Percentiles rank a stretch among this genome's conserved stretches.
These are phyloP conservation scores for Hirschioporus abietinus DNA, from an alignment of 768 basidiomycete genomes.

Conservation along the genomic window DNA sequence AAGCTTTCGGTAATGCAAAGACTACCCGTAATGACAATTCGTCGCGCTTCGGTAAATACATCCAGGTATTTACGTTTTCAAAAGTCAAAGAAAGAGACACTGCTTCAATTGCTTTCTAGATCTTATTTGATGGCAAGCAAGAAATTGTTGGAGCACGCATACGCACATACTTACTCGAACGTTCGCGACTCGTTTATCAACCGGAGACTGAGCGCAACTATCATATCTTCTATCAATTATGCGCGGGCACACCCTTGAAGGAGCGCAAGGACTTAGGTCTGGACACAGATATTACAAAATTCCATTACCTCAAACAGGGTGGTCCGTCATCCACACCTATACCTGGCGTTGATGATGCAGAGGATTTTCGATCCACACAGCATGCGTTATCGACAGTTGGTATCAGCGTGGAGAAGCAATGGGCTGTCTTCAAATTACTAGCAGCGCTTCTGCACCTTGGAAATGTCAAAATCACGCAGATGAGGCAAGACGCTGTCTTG, in stretches of 20 bases:
- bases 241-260: conserved; percentile 90
- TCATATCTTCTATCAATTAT: conserved; percentile 99
- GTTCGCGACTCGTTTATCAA: conserved; percentile 96
- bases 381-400: conserved; percentile 95
- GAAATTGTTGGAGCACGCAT: conserved; percentile 99
- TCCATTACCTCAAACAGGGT: conserved; percentile 90
- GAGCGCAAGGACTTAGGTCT: conserved; percentile 94
- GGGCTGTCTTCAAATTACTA: conserved; percentile 94
- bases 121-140: conserved; percentile 92
- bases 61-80: conserved; percentile 61
- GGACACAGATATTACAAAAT: conserved; percentile 79
- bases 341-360: conserved; percentile 88
- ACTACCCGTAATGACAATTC: conserved; percentile 99
- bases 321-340: conserved; percentile 86
- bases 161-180: conserved; percentile 94
- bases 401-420: conserved; percentile 95
- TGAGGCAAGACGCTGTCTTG: conserved; percentile 76
- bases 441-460: conserved; percentile 96
- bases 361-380: conserved; percentile 92
- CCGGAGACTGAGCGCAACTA: conserved; percentile 97
- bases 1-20: conserved; percentile 99
- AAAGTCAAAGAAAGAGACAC: background rate
- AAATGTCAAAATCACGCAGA: conserved; percentile 85
- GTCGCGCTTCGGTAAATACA: conserved; percentile 98
- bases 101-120: conserved; percentile 41